Conservation (phyloP, 2,329 filamentous ascomycete genomes). For the Trichoderma simmonsii region DNA sequence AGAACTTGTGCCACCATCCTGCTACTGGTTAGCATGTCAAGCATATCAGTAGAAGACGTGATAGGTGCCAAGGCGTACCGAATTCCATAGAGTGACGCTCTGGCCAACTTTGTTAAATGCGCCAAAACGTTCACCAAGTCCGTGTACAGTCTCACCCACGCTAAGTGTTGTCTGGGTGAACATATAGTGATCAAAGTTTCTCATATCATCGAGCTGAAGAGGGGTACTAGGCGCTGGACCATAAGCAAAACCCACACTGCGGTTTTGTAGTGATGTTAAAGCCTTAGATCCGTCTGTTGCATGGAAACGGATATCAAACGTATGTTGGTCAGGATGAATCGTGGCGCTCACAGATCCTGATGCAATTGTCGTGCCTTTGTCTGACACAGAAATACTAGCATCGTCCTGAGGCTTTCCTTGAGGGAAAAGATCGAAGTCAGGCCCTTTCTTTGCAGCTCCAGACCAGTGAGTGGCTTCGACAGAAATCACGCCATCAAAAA, state of each 20-base stretch:
- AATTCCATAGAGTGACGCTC: conserved; percentile 60
- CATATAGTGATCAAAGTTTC: conserved; percentile 52
- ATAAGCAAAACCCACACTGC: conserved; percentile 40
- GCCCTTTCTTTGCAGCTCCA: conserved; percentile 36
- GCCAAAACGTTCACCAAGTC: conserved; percentile 73
- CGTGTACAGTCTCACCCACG: conserved; percentile 66
- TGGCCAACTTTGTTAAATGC: conserved; percentile 75
- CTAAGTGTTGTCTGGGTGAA: conserved; percentile 54
- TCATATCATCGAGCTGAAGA: conserved; percentile 35
- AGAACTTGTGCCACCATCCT: conserved; percentile 61
- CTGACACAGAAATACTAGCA: conserved; percentile 29
- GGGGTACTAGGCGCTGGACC: conserved; percentile 33
- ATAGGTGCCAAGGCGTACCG: neutral
- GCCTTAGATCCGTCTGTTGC: conserved; percentile 35
- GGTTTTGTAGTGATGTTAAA: conserved; percentile 38
- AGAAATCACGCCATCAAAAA: conserved; percentile 40
- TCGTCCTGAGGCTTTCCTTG: conserved; percentile 32
- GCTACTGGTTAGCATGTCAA: neutral
- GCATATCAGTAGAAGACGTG: neutral
- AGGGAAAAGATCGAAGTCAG: conserved; percentile 40
- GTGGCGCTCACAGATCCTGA: conserved; percentile 37
- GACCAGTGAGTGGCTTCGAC: conserved; percentile 40
- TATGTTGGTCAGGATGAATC: conserved; percentile 35
- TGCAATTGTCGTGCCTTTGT: conserved; percentile 36
- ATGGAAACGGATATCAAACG: conserved; percentile 40